Conservation (phyloP, 176 grass and related monocot genomes). For the Thalia dealbata region DNA sequence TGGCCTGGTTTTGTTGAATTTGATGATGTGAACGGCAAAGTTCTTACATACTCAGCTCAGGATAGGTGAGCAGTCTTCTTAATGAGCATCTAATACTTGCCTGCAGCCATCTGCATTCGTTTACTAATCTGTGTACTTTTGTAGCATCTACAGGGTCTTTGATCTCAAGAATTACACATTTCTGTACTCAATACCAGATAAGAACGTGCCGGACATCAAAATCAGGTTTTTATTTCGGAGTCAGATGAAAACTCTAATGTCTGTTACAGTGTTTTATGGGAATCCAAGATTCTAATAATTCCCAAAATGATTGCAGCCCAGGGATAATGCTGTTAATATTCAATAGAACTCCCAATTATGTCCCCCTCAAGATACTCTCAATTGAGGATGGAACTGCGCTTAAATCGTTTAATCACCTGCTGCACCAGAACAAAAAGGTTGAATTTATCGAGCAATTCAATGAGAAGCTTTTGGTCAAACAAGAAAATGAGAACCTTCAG, state of each 20-base stretch:
- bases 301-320: conserved; percentile 37
- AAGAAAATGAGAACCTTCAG: conserved; percentile 93
- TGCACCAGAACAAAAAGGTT: conserved; percentile 88
- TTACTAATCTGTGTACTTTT: conserved; percentile 19
- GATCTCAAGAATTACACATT: conserved; percentile 95
- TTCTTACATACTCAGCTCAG: conserved; percentile 93
- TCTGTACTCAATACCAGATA: conserved; percentile 74
- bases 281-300: conserved; percentile 2
- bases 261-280: background rate
- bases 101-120: background rate
- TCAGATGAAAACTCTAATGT: background rate
- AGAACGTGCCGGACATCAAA: conserved; percentile 98
- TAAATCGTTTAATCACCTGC: conserved; percentile 80
- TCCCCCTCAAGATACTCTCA: conserved; percentile 92
- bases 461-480: conserved; percentile 72
- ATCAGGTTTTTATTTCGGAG: conserved; percentile 47
- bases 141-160: conserved; percentile 96
- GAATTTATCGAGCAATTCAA: conserved; percentile 97
- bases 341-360: conserved; percentile 56
- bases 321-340: conserved; percentile 99
- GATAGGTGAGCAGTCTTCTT: conserved; percentile 52
- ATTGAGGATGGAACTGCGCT: conserved; percentile 87
- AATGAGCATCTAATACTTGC: background rate
- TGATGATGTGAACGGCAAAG: conserved; percentile 98
- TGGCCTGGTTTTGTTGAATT: conserved; percentile 99